phyloP scores from a whole-genome alignment of 345 rosid genomes.

The Euphorbia lathyris region DNA sequence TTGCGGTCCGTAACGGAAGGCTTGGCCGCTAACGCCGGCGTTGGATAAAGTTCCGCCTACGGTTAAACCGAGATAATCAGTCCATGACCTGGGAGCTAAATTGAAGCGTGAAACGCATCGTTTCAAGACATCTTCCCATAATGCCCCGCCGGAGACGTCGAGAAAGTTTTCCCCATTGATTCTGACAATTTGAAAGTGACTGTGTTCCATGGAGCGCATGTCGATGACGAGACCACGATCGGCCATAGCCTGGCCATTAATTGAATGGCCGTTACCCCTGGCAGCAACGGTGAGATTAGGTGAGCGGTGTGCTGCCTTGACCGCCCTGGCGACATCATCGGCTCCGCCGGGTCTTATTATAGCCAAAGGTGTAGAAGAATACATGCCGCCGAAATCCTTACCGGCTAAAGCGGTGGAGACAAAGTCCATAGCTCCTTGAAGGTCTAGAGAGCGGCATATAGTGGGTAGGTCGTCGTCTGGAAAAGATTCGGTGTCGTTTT shows the following conservation, averaged over 20 bases:
- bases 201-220: slow-evolving; percentile 60
- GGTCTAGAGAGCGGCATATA: slow-evolving; percentile 45
- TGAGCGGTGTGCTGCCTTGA: slow-evolving; percentile 48
- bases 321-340: slow-evolving; percentile 59
- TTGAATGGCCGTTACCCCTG: slow-evolving; percentile 93
- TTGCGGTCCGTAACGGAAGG: slow-evolving; percentile 92
- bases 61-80: slow-evolving; percentile 78
- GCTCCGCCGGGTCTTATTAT: slow-evolving; percentile 54
- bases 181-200: slow-evolving; percentile 34
- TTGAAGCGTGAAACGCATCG: slow-evolving; percentile 54
- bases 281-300: slow-evolving; percentile 81
- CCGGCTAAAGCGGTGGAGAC: slow-evolving; percentile 37
- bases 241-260: slow-evolving; percentile 97
- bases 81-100: slow-evolving; percentile 88
- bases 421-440: slow-evolving; percentile 51
- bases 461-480: slow-evolving; percentile 36
- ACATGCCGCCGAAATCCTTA: slow-evolving; percentile 85
- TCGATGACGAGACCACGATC: slow-evolving; percentile 74
- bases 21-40: slow-evolving; percentile 94
- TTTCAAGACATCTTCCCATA: slow-evolving; percentile 83
- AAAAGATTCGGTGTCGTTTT: slow-evolving; percentile 54
- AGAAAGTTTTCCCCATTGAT: slow-evolving; percentile 29
- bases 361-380: slow-evolving; percentile 52
- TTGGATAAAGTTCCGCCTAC: slow-evolving; percentile 94
- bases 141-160: slow-evolving; percentile 86